Conservation (phyloP, 164 flowering plant species). For the Piper betle region DNA sequence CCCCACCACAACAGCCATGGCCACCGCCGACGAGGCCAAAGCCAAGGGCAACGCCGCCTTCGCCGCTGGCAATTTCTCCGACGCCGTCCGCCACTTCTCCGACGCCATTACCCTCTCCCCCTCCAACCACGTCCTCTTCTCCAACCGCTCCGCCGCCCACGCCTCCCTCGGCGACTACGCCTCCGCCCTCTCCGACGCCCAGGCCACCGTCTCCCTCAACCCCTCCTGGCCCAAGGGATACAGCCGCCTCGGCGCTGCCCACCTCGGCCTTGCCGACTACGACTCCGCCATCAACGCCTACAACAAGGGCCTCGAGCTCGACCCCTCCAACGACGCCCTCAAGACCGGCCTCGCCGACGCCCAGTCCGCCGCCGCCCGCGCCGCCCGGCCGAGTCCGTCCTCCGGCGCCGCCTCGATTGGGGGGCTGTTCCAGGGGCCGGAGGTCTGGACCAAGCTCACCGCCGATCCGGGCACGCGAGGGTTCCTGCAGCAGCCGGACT, state of each 20-base stretch:
- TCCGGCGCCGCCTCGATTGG: constrained; percentile 36
- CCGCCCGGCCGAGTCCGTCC: constrained; percentile 10
- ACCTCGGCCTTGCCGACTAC: constrained; percentile 36
- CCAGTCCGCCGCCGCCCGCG: constrained; percentile 29
- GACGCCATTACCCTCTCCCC: constrained; percentile 79
- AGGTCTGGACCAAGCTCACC: constrained; percentile 84
- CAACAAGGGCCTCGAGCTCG: constrained; percentile 69
- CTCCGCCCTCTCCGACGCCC: constrained; percentile 64
- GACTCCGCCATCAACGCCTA: constrained; percentile 61
- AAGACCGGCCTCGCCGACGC: constrained; percentile 78
- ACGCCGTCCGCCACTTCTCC: constrained; percentile 64
- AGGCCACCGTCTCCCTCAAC: constrained; percentile 76
- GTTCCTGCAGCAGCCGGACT: constrained; percentile 76
- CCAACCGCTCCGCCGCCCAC: constrained; percentile 92
- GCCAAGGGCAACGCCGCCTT: constrained; percentile 97
- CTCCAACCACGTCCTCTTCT: constrained; percentile 83
- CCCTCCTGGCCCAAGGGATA: constrained; percentile 90
- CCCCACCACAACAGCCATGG: neutral
- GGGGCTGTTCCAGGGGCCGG: constrained; percentile 66
- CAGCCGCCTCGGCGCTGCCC: constrained; percentile 87
- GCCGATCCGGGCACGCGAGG: constrained; percentile 63
- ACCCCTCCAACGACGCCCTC: constrained; percentile 67
- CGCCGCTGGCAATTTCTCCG: constrained; percentile 49
- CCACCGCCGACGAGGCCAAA: constrained; percentile 93
- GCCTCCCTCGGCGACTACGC: constrained; percentile 66